Base-by-base conservation (phyloP, 805 yeast species). In the Tetrapisispora iriomotensis region DNA sequence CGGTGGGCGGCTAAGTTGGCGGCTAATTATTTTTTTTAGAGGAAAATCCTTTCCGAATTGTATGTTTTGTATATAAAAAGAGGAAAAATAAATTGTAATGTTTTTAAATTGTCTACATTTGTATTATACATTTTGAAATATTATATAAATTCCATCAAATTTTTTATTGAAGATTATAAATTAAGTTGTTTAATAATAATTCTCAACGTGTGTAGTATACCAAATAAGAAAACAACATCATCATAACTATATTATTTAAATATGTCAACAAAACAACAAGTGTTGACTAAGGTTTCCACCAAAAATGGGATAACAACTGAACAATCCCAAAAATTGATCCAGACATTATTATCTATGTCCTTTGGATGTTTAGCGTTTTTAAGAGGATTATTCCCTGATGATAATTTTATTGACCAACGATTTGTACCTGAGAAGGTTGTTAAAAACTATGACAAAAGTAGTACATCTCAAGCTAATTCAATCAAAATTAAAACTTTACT, bases 341-440 rank as follows among this genome's bases (percentile, higher is more conserved):
- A 72, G 38, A 65, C 75, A 1, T 62, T 74, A 56, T 45, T 76
- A 14, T 54, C 66, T 0, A 72, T 74, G 66, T 66, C 79, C 0
- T 62, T 77, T 46, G 77, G 81, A 1, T 74, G 81, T 47, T 58
- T 77, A 21, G 69, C 78, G 2, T 77, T 67, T 47, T 54, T 77
- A 13, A 61, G 82, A 42, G 77, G 78, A 1, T 56, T 77, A 17
- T 77, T 77, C 43, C 72, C 73, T 7, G 80, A 77, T 44, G 71
- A 67, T 10, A 66, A 63, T 48, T 77, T 72, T 50, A 61, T 61
- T 21, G 79, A 75, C 46, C 70, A 67, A 40, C 51, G 62, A 27
- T 71, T 70, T 51, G 63, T 64, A 4, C 68, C 70, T 1, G 59
- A 55, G 17, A 61, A 61, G 34, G 54, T 54, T 25, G 59, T 55